phyloP scores from a whole-genome alignment of 768 basidiomycete species.

The Scleroderma bovista region DNA sequence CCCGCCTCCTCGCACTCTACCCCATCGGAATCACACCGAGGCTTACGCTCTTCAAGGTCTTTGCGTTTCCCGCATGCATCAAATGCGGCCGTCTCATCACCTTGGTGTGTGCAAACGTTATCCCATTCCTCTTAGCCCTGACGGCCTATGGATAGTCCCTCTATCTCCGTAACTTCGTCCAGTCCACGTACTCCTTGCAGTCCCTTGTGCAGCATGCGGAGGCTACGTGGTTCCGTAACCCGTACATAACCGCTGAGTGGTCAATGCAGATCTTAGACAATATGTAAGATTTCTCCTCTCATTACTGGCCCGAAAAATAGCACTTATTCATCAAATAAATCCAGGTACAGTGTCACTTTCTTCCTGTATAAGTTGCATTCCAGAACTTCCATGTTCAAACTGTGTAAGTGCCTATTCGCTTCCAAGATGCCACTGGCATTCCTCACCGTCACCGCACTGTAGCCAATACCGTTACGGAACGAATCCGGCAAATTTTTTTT shows the following conservation, averaged over 20 bases:
- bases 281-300: conserved; percentile 16
- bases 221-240: conserved; percentile 3
- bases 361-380: conserved; percentile 23
- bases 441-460: neutral
- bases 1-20: conserved; percentile 33
- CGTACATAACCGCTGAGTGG: conserved; percentile 27
- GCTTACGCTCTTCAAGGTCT: conserved; percentile 14
- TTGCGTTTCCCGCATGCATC: conserved; percentile 24
- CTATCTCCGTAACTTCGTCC: conserved; percentile 1
- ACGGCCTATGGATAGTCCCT: neutral
- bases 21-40: conserved; percentile 18
- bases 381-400: neutral
- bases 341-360: conserved; percentile 22
- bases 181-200: neutral
- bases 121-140: conserved; percentile 1
- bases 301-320: too few relatives aligned
- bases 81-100: conserved; percentile 27
- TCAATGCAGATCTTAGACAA: conserved; percentile 31
- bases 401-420: neutral
- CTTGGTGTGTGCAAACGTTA: conserved; percentile 1
- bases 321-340: neutral
- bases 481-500: conserved; percentile 28
- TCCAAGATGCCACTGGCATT: neutral
- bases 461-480: conserved; percentile 15
- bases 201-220: neutral